Conservation (phyloP, 495 filamentous ascomycete species). For the Talaromyces wortmannii region DNA sequence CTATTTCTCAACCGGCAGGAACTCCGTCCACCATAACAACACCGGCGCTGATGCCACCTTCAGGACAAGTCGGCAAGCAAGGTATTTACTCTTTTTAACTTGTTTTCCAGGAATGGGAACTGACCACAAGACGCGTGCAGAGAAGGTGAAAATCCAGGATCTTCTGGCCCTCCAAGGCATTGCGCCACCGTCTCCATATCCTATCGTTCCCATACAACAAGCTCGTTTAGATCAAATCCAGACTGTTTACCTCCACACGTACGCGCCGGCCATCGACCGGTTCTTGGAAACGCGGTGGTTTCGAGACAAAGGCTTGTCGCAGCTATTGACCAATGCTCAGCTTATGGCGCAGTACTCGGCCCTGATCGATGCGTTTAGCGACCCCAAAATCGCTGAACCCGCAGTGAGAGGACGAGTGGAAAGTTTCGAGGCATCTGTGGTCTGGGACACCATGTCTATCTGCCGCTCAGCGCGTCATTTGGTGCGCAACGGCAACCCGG, state of each 20-base stretch:
- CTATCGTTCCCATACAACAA: conserved; percentile 45
- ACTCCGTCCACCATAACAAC: conserved; percentile 15
- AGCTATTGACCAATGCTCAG: conserved; percentile 49
- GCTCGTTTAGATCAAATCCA: conserved; percentile 60
- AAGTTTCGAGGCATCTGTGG: conserved; percentile 61
- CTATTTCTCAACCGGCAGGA: conserved; percentile 21
- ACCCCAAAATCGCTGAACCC: conserved; percentile 30
- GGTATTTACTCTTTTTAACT: conserved; percentile 15
- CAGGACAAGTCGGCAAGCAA: conserved; percentile 29
- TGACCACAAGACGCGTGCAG: conserved; percentile 31
- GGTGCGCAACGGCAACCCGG: conserved; percentile 27
- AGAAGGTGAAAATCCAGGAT: conserved; percentile 69
- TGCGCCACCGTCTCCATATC: conserved; percentile 51
- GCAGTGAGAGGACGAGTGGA: conserved; percentile 42
- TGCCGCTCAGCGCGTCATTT: conserved; percentile 34
- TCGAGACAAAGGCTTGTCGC: conserved; percentile 39
- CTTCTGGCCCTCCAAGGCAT: conserved; percentile 62
- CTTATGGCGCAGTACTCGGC: conserved; percentile 57
- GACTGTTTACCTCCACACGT: conserved; percentile 68
- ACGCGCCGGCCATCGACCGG: conserved; percentile 67
- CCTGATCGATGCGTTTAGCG: conserved; percentile 47
- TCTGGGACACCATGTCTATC: conserved; percentile 58
- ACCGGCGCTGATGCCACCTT: conserved; percentile 6
- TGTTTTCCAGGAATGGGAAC: neutral
- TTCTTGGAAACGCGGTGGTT: conserved; percentile 88